Evolutionary conservation across 2,329 filamentous ascomycete species (phyloP), one percentile per base, ranked within the genome.

Genomic region (Ceratocystiopsis minuta): DNA sequence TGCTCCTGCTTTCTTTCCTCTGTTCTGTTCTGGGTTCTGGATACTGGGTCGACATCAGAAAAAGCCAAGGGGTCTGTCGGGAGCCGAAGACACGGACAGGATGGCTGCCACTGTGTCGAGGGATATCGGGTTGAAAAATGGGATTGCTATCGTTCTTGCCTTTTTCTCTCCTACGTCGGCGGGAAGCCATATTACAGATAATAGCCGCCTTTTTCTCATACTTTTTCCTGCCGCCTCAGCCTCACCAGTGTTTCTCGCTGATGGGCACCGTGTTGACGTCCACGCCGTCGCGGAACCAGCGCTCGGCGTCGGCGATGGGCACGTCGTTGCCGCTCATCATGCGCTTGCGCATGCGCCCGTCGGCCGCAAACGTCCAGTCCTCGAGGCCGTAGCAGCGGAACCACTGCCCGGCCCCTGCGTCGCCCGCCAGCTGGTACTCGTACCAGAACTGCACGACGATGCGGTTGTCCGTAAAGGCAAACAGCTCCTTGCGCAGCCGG

Each of bases 391-490:
- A 92, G 37, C 80, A 86, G n/a, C 83, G 68, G 68, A 80, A 87
- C 84, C 84, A 93, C 56, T 83, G 75, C 16, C 80, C 78, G 2
- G 66, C 51, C 9, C 60, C 60, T 52, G 88, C 81, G 48, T 75
- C 70, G 31, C 18, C 39, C 1, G 35, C 42, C 10, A 41, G 16
- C n/a, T 40, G 41, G 60, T 75, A 87, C 58, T 92, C 80, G 53
- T 88, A 92, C 84, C 84, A 92, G 57, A 90, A 92, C 54, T 93
- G 83, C 17, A 92, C 85, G 1, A 84, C 84, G 48, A 87, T 88
- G 59, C 74, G 38, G 57, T 88, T 66, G 34, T 77, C 76, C 0
- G 62, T 67, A 53, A 85, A 90, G 1, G 81, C 68, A 57, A 92
- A 93, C 1, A 93, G 63, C 55, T 93, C 85, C 57, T 93, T 92